A percentile compares a stretch with the other conserved stretches of the same genome.
Conservation (phyloP, 2,329 filamentous ascomycete species). For the Colletotrichum tropicale region DNA sequence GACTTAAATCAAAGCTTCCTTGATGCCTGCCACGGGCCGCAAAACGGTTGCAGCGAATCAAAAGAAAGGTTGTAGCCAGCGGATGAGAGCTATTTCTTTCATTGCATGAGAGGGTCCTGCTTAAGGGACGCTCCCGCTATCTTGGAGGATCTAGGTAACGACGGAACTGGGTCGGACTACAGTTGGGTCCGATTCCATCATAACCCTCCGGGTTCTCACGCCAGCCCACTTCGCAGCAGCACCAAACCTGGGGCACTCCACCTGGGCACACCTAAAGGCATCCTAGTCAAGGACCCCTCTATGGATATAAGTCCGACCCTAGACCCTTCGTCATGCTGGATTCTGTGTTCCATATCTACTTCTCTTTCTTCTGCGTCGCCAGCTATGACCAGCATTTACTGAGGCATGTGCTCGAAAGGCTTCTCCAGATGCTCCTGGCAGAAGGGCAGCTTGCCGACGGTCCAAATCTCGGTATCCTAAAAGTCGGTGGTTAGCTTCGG, state of each 20-base stretch:
- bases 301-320: not conserved
- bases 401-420: slow-evolving; percentile 68
- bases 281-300: not conserved
- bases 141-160: not conserved
- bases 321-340: not conserved
- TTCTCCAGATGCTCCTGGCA: slow-evolving; percentile 69
- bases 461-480: slow-evolving; percentile 73
- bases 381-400: slow-evolving; percentile 38
- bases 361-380: not conserved
- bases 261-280: not conserved
- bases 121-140: not conserved
- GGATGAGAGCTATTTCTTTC: not conserved
- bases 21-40: accelerated
- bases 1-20: not conserved
- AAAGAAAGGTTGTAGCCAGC: not conserved
- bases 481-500: not conserved
- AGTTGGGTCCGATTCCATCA: not conserved
- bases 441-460: slow-evolving; percentile 71
- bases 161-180: not conserved
- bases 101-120: not conserved
- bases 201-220: slow-evolving; percentile 19
- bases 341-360: not conserved
- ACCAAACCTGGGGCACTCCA: not conserved
- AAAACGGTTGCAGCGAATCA: not conserved
- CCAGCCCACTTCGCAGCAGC: not conserved